Conservation (phyloP, 768 basidiomycete genomes). For the Hirschioporus abietinus region DNA sequence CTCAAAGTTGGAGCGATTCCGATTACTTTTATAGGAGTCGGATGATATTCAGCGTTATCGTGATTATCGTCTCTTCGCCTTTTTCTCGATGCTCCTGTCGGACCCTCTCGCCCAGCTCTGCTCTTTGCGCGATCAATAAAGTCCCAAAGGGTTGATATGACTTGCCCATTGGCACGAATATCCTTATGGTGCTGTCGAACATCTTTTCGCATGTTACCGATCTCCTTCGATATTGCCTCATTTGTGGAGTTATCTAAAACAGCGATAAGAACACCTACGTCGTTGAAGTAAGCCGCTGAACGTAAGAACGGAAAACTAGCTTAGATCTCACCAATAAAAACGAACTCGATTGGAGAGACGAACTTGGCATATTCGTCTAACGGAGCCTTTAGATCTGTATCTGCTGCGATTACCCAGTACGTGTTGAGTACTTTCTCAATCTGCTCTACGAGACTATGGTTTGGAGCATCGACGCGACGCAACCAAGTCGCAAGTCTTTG, state of each 20-base stretch:
- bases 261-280: slow-evolving; percentile 62
- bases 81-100: slow-evolving; percentile 15
- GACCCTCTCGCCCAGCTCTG: slow-evolving; percentile 7
- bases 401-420: slow-evolving; percentile 48
- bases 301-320: neutral
- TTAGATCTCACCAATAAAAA: slow-evolving; percentile 67
- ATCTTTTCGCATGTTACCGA: slow-evolving; percentile 49
- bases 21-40: slow-evolving; percentile 36
- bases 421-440: slow-evolving; percentile 50
- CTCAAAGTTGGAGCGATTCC: slow-evolving; percentile 37
- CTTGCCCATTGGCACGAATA: slow-evolving; percentile 54
- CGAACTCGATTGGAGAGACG: slow-evolving; percentile 71
- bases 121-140: slow-evolving; percentile 38
- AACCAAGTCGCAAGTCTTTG: slow-evolving; percentile 50
- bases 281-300: neutral
- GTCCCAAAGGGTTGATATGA: slow-evolving; percentile 54
- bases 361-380: slow-evolving; percentile 52
- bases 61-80: slow-evolving; percentile 32
- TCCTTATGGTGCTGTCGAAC: slow-evolving; percentile 57
- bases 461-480: slow-evolving; percentile 30
- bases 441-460: slow-evolving; percentile 42
- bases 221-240: slow-evolving; percentile 46
- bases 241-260: slow-evolving; percentile 40
- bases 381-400: slow-evolving; percentile 34
- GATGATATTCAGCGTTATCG: slow-evolving; percentile 42